Evolutionary conservation across 2,329 filamentous ascomycete species (phyloP).

Genomic region (Claviceps sp.): DNA sequence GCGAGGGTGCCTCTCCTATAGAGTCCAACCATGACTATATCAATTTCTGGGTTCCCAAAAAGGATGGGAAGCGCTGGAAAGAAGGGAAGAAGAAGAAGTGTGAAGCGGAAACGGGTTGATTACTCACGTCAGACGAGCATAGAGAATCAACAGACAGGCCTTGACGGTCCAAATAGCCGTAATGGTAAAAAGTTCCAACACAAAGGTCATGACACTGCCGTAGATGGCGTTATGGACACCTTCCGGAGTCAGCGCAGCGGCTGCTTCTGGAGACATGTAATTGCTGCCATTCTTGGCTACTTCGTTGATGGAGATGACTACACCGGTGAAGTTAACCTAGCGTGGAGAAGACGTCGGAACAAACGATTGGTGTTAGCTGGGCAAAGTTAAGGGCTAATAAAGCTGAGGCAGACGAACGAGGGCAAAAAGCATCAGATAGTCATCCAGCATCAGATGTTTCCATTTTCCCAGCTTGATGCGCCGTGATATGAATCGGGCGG

Average conservation of each 20-base stretch:
- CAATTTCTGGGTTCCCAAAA: neutral
- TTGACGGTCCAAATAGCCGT: slow-evolving; percentile 39
- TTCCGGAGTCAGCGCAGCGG: slow-evolving; percentile 28
- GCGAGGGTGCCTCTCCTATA: slow-evolving; percentile 14
- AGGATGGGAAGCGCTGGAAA: neutral
- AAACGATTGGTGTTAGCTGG: neutral
- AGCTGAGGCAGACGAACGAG: slow-evolving; percentile 16
- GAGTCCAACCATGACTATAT: neutral
- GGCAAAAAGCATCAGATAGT: slow-evolving; percentile 42
- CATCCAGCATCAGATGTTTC: slow-evolving; percentile 37
- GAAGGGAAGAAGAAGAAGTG: neutral
- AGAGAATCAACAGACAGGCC: slow-evolving; percentile 37
- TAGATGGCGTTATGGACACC: slow-evolving; percentile 28
- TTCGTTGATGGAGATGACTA: slow-evolving; percentile 28
- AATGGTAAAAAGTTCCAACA: slow-evolving; percentile 38
- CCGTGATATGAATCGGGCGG: slow-evolving; percentile 16
- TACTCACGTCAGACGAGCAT: slow-evolving; percentile 36
- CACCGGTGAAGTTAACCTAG: slow-evolving; percentile 18
- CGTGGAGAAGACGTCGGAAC: too few species aligned
- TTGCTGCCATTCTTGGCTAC: slow-evolving; percentile 31
- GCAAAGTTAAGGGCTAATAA: too few species aligned
- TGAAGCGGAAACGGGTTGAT: neutral
- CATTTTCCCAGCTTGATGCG: slow-evolving; percentile 28
- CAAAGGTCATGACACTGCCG: slow-evolving; percentile 41
- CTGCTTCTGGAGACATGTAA: slow-evolving; percentile 24